These are phyloP conservation scores for Colletotrichum tofieldiae DNA, from an alignment of 2,329 filamentous ascomycete species.

Conservation along the genomic window DNA sequence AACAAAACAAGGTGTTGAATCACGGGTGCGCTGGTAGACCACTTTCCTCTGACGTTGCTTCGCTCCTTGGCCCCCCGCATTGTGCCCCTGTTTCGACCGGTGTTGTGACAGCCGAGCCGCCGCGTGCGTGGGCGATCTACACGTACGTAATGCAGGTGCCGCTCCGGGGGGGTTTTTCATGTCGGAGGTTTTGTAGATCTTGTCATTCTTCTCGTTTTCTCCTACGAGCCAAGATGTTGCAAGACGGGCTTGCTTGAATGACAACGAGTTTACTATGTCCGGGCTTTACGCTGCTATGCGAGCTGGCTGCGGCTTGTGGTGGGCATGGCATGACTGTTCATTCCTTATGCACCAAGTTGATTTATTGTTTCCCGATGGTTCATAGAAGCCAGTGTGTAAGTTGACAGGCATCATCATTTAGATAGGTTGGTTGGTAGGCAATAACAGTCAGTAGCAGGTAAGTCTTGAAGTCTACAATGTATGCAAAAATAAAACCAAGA, in stretches of 20 bases:
- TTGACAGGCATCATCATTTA: not conserved
- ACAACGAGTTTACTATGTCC: not conserved
- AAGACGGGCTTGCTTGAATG: not conserved
- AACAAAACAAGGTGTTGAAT: slow-evolving; percentile 7
- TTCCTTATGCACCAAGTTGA: not conserved
- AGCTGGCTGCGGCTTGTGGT: not conserved
- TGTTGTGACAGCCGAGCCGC: slow-evolving; percentile 30
- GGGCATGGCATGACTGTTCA: not conserved
- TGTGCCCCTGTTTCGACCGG: slow-evolving; percentile 25
- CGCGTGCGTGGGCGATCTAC: slow-evolving; percentile 26
- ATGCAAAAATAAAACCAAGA: not conserved
- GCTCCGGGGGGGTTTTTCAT: slow-evolving; percentile 2
- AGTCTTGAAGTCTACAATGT: not conserved
- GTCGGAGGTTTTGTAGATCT: slow-evolving; percentile 9
- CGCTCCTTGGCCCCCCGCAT: slow-evolving; percentile 9
- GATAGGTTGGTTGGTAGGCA: not conserved
- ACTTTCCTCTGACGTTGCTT: slow-evolving; percentile 14
- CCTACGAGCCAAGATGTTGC: slow-evolving; percentile 20
- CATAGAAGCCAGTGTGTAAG: not conserved
- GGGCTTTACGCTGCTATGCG: not conserved
- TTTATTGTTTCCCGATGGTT: not conserved
- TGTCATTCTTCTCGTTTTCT: slow-evolving; percentile 6
- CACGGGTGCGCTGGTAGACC: slow-evolving; percentile 9
- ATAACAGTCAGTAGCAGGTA: not conserved
- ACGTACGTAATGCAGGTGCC: slow-evolving; percentile 22